phyloP scores from a whole-genome alignment of 2,329 filamentous ascomycete genomes.

The Thelonectria discophora region DNA sequence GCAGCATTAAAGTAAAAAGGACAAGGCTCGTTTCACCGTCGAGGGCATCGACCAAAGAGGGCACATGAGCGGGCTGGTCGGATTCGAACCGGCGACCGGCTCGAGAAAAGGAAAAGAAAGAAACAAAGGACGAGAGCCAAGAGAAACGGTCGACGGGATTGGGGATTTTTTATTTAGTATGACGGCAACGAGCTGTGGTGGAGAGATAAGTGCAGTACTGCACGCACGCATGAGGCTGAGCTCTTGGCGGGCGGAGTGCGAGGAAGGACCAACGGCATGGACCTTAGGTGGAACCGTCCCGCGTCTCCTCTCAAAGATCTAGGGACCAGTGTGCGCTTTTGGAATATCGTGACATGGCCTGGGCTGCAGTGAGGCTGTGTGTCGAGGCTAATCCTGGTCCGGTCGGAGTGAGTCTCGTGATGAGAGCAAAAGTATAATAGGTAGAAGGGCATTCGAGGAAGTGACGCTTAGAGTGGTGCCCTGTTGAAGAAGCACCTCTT shows the following conservation, averaged over 20 bases:
- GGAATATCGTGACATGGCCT: slow-evolving; percentile 31
- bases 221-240: slow-evolving; percentile 40
- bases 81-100: slow-evolving; percentile 33
- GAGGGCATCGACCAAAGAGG: slow-evolving; percentile 36
- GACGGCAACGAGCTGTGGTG: slow-evolving; percentile 12
- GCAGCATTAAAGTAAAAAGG: slow-evolving; percentile 17
- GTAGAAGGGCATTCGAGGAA: neutral
- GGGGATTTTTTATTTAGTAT: slow-evolving; percentile 16
- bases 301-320: neutral
- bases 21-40: slow-evolving; percentile 34
- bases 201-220: slow-evolving; percentile 22
- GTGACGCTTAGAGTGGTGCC: neutral
- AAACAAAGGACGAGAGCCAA: slow-evolving; percentile 15
- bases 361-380: slow-evolving; percentile 38
- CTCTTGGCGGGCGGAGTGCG: slow-evolving; percentile 24
- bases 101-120: slow-evolving; percentile 19
- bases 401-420: slow-evolving; percentile 1
- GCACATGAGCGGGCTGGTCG: slow-evolving; percentile 38
- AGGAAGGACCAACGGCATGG: slow-evolving; percentile 6
- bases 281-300: neutral
- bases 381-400: slow-evolving; percentile 8
- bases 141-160: slow-evolving; percentile 26
- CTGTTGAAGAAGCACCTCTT: neutral
- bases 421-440: neutral
- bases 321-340: slow-evolving; percentile 3